These are phyloP conservation scores for Sarcocystis neurona DNA, from an alignment of 169 alveolate genomes.

Conservation along the genomic window DNA sequence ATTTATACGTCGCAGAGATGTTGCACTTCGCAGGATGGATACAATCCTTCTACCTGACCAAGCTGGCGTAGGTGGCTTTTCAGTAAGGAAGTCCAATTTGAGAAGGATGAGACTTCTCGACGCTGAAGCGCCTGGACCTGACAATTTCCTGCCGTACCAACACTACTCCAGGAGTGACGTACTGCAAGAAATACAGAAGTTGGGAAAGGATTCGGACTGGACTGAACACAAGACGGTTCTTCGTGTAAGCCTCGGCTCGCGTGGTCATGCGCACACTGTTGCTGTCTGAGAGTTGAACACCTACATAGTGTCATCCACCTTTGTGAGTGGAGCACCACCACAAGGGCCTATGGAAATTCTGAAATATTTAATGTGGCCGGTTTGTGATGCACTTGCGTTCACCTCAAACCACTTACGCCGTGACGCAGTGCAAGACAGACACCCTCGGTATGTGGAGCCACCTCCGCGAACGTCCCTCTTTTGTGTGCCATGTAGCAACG, in stretches of 20 bases:
- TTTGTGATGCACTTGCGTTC: too few relatives aligned
- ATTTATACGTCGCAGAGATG: too few relatives aligned
- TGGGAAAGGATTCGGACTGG: conserved; percentile 64
- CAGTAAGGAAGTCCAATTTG: conserved; percentile 33
- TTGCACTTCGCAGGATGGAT: conserved; percentile 14
- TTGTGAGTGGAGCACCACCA: neutral
- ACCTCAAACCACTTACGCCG: too few relatives aligned
- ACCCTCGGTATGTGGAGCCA: too few relatives aligned
- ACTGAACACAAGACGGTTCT: conserved; percentile 56
- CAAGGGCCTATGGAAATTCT: neutral
- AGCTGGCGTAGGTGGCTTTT: conserved; percentile 51
- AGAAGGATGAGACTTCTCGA: conserved; percentile 48
- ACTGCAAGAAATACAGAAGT: conserved; percentile 41
- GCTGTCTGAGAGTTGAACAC: too few relatives aligned
- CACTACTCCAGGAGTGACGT: conserved; percentile 32
- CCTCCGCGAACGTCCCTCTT: too few relatives aligned
- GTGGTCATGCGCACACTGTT: too few relatives aligned
- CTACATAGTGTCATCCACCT: neutral
- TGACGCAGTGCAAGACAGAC: too few relatives aligned
- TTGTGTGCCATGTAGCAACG: too few relatives aligned
- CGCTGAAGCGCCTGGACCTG: neutral
- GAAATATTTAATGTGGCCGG: neutral
- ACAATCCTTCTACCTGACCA: conserved; percentile 5
- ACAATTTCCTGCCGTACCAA: conserved; percentile 7
- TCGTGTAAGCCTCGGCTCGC: neutral